Evolutionary conservation across 179 eudicot species (phyloP), one percentile per base, ranked within the genome.

Genomic region (Spergularia azorica): DNA sequence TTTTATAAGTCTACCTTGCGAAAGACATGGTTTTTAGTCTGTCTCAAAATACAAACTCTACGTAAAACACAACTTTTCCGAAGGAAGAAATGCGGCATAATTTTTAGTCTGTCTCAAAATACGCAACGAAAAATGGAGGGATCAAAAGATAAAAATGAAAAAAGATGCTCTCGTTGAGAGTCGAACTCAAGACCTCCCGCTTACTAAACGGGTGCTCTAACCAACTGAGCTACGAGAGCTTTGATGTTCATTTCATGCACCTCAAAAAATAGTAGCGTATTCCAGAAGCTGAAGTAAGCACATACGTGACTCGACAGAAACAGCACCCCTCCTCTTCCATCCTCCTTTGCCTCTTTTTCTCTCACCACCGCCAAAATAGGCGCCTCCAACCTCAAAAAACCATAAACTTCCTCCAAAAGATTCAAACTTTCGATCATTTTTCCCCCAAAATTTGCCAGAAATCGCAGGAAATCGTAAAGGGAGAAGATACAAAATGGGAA

Each of bases 401-500:
- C 21, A 59, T 7, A 59, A 59, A 59, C 5, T 3, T 62, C 0
- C 17, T 62, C 3, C 26, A 11, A 61, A 39, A 12, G 6, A 26
- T 32, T 67, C 43, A 13, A 41, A 67, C 71, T 56, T 58, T 72
- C 4, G 16, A 58, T 36, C 56, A 39, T 11, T 17, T 3, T 7
- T 9, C 17, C 70, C 2, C 14, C 3, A 26, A 50, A 54, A 26
- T 16, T 11, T 63, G 13, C 38, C 48, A 52, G 38, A 14, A 26
- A 39, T 2, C 8, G 63, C 38, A n/a, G 66, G 38, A 41, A 32
- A 3, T 59, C 38, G 10, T 26, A 71, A 71, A 41, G 54, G 54
- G 54, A 18, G 17, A 20, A 39, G 39, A 1, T 12, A 55, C 32
- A 32, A 67, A 41, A 92, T 95, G 97, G 97, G 95, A 67, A 95